Base-by-base conservation (phyloP, 768 basidiomycete species). In the Mycena filopes region DNA sequence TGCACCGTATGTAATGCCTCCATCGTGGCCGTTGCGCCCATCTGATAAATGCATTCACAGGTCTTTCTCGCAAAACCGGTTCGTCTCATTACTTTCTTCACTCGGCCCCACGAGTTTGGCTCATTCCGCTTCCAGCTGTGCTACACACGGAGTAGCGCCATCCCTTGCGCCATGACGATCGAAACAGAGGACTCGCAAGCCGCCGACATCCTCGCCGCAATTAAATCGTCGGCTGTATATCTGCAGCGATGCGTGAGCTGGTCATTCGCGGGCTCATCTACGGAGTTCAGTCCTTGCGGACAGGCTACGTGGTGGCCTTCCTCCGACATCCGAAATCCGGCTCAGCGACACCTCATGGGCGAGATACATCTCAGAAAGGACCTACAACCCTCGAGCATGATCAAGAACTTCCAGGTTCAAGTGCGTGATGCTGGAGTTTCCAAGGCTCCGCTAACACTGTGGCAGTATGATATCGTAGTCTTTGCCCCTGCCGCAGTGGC, bases 61-160 rank as follows among this genome's bases (percentile, higher is more conserved):
- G 55, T 63, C 10, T 68, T 64, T 42, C 62, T 68, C 23, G 67
- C 67, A 0, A 64, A 64, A 55, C 67, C 67, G n/a, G 67, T 68
- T 21, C 21, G 60, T 57, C n/a, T 25, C 16, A 4, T 48, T 23
- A 15, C 15, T 36, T 36, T 36, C 36, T 36, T 2, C 10, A 36
- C 2, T 36, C 10, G 15, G 12, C 12, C 36, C 36, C 36, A 4
- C 10, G 15, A 36, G 36, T 36, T 9, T 36, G 36, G 36, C 15
- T 36, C 36, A 11, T 21, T n/a, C n/a, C n/a, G n/a, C n/a, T 42
- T 38, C 15, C 28, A 67, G 66, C 61, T 67, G 13, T 60, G 60
- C 43, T 67, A 67, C 48, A 63, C 67, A 8, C 23, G 67, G 40
- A 36, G 42, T 8, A 58, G 53, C 5, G 43, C 54, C 6, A 68